Base-by-base conservation (phyloP, 2,329 filamentous ascomycete species). In the Geosmithia putterillii region DNA sequence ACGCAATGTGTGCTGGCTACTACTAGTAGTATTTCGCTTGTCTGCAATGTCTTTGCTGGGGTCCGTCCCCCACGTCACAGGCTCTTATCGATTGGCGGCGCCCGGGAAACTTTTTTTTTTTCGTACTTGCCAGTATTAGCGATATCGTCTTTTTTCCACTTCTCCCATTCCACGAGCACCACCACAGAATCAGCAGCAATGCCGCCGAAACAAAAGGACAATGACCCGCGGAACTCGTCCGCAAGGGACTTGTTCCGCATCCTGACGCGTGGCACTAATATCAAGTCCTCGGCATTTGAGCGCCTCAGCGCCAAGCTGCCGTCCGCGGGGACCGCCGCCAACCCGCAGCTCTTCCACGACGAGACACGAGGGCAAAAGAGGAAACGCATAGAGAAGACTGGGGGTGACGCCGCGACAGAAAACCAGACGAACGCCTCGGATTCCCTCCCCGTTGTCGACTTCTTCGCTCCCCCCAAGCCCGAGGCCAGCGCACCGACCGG, bases 221-320 rank as follows among this genome's bases (percentile, higher is more conserved):
- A 39, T 14, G 37, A 39, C 37, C 37, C 25, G 9, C 40, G 25
- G 18, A 32, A 23, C 9, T 28, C 42, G 15, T 40, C 40, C 25
- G 45, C 18, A 17, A 85, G 85, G 81, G 82, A 88, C 62, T 79
- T 86, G 44, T 68, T 86, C 55, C 86, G 80, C 54, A 65, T 88
- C 25, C 66, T 88, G 46, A 85, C 83, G 32, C 73, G 83, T 42
- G 81, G 81, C 45, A 79, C 77, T 3, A 86, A 83, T 48, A 69
- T 69, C 47, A 28, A 50, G 49, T 55, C 59, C 23, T 32, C 22
- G 7, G 22, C 39, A 5, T 41, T 41, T 23, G 39, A 41, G n/a
- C 21, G 25, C 21, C 21, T 28, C 22, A 53, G 52, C 23, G 48
- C 61, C 18, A 53, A 63, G 3, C 65, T 83, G 25, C 81, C 82